Evolutionary conservation across 2,329 filamentous ascomycete genomes (phyloP).

Genomic region (Colletotrichum horii): DNA sequence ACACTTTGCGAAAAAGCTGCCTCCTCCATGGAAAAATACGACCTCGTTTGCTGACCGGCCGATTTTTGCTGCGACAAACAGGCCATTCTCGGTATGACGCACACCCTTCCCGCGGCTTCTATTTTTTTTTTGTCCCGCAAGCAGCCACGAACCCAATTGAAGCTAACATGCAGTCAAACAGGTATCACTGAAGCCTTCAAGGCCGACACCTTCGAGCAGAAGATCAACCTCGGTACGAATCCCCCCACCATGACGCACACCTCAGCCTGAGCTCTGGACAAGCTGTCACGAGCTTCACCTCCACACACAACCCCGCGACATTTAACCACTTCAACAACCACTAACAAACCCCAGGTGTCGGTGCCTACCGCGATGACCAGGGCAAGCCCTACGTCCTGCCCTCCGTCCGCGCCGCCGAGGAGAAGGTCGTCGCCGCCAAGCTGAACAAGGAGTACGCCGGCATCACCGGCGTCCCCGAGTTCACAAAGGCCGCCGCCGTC

Average conservation of each 20-base stretch:
- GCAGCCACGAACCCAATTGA: not conserved
- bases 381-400: conserved; percentile 98
- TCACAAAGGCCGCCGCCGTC: conserved; percentile 89
- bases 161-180: conserved; percentile 36
- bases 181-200: conserved; percentile 99
- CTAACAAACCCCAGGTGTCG: conserved; percentile 68
- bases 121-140: not conserved
- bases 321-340: not conserved
- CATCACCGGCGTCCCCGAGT: conserved; percentile 94
- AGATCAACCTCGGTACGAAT: conserved; percentile 92
- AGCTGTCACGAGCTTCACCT: conserved; percentile 7
- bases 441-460: conserved; percentile 98
- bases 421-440: conserved; percentile 77
- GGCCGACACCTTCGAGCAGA: conserved; percentile 89
- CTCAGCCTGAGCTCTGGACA: not conserved
- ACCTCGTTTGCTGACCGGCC: conserved; percentile 25
- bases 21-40: not conserved
- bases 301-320: not conserved
- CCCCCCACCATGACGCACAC: not conserved
- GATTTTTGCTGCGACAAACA: conserved; percentile 35
- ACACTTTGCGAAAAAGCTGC: not conserved
- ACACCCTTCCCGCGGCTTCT: conserved; percentile 17
- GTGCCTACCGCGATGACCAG: conserved; percentile 96
- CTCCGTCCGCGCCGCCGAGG: conserved; percentile 87
- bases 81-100: conserved; percentile 76